Conservation (phyloP, 176 grass and related monocot genomes). For the Oryza australiensis region DNA sequence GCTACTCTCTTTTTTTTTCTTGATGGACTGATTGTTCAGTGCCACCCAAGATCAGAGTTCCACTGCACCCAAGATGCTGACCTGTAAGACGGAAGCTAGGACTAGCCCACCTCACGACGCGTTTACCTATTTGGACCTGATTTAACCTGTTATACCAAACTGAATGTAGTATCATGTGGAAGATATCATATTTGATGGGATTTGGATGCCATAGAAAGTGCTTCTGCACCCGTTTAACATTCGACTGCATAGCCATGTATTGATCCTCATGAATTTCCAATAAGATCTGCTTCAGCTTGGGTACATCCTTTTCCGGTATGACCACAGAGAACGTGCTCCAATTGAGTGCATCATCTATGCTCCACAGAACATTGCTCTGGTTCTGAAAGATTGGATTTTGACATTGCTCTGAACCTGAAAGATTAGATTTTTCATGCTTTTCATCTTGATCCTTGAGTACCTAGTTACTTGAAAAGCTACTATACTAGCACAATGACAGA, state of each 20-base stretch:
- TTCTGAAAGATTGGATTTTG: slow-evolving; percentile 1
- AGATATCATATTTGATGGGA: slow-evolving; percentile 75
- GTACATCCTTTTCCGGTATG: slow-evolving; percentile 64
- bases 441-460: background rate
- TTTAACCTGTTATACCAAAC: slow-evolving; percentile 81
- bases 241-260: slow-evolving; percentile 63
- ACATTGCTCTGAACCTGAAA: background rate
- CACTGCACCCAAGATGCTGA: background rate
- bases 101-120: background rate
- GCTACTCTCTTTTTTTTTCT: background rate
- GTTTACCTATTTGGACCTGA: slow-evolving; percentile 37
- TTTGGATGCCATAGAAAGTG: slow-evolving; percentile 84
- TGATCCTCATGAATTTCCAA: slow-evolving; percentile 36
- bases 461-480: background rate
- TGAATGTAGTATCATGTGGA: slow-evolving; percentile 92
- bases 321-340: slow-evolving; percentile 76
- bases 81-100: background rate
- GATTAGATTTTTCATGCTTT: background rate
- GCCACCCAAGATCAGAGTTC: background rate
- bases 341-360: slow-evolving; percentile 61
- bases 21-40: background rate
- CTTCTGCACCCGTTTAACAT: slow-evolving; percentile 76
- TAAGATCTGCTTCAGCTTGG: slow-evolving; percentile 73
- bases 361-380: too few relatives aligned
- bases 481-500: background rate